phyloP scores from a whole-genome alignment of 192 early-diverging fungal species.

The Coemansia sp. region DNA sequence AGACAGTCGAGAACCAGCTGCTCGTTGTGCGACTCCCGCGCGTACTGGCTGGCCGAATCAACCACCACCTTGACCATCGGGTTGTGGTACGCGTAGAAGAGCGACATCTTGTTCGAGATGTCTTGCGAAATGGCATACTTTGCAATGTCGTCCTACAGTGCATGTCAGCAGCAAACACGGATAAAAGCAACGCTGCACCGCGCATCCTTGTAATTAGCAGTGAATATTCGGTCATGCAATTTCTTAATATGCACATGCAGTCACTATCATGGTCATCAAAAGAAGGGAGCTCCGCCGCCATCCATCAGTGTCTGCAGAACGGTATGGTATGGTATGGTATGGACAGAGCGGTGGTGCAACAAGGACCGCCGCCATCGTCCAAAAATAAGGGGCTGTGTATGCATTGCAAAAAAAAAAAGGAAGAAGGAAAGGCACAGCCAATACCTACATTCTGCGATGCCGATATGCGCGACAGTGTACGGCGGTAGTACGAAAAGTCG shows the following conservation, averaged over 20 bases:
- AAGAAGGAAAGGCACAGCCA: not conserved
- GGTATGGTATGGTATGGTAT: not conserved
- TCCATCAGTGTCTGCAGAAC: not conserved
- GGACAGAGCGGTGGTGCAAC: not conserved
- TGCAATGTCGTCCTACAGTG: conserved; percentile 56
- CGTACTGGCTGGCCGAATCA: conserved; percentile 72
- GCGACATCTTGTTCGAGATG: conserved; percentile 89
- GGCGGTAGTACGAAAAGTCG: conserved; percentile 96
- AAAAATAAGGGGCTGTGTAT: not conserved
- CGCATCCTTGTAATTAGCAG: not conserved
- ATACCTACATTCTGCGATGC: conserved; percentile 63
- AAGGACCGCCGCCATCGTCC: not conserved
- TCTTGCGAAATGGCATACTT: conserved; percentile 75
- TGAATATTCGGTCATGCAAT: not conserved
- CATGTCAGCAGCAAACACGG: not conserved
- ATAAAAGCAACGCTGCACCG: not conserved
- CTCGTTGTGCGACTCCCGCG: conserved; percentile 57
- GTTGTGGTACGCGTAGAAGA: conserved; percentile 95
- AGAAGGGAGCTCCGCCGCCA: not conserved
- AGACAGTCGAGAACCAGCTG: conserved; percentile 67
- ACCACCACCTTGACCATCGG: conserved; percentile 90
- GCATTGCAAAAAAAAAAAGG: not conserved
- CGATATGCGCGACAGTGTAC: conserved; percentile 80
- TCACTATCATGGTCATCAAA: not conserved
- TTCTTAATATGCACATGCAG: conserved; percentile 2